These are phyloP conservation scores for Basipetospora chlamydospora DNA, from an alignment of 2,329 filamentous ascomycete genomes.

Conservation along the genomic window DNA sequence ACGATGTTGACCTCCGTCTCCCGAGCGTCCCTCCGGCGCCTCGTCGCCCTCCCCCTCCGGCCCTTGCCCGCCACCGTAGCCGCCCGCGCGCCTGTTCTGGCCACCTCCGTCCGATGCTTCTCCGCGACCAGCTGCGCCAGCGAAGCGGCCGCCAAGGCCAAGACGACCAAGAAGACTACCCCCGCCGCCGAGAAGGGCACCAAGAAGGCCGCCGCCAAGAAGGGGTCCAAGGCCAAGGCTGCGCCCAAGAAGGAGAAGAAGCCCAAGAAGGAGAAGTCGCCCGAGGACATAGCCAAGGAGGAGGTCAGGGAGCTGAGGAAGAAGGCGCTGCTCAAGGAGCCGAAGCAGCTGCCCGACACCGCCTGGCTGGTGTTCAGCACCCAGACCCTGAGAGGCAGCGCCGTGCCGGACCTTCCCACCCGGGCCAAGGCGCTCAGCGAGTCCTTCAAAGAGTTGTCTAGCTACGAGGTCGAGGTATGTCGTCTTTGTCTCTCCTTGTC, in stretches of 20 bases:
- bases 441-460: constrained; percentile 24
- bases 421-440: constrained; percentile 15
- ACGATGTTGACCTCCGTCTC: constrained; percentile 28
- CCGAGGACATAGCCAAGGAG: constrained; percentile 20
- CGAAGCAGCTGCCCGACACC: constrained; percentile 16
- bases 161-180: constrained; percentile 16
- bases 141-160: constrained; percentile 11
- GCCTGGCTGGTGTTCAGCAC: constrained; percentile 24
- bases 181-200: constrained; percentile 13
- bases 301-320: constrained; percentile 23
- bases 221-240: constrained; percentile 11
- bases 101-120: constrained; percentile 13
- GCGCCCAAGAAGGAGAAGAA: constrained; percentile 17
- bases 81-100: constrained; percentile 9
- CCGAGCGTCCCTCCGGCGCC: constrained; percentile 23
- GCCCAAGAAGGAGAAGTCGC: constrained; percentile 18
- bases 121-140: constrained; percentile 14
- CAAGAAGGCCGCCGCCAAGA: constrained; percentile 13
- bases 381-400: constrained; percentile 15
- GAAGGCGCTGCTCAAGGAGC: constrained; percentile 25
- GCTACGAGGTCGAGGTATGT: constrained; percentile 29
- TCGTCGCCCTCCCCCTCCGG: constrained; percentile 12
- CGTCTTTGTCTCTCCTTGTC: neutral
- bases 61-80: constrained; percentile 11
- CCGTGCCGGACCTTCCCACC: constrained; percentile 5